Evolutionary conservation across 352 stramenopile genomes (phyloP).

Genomic region (Blastocystis sp.): DNA sequence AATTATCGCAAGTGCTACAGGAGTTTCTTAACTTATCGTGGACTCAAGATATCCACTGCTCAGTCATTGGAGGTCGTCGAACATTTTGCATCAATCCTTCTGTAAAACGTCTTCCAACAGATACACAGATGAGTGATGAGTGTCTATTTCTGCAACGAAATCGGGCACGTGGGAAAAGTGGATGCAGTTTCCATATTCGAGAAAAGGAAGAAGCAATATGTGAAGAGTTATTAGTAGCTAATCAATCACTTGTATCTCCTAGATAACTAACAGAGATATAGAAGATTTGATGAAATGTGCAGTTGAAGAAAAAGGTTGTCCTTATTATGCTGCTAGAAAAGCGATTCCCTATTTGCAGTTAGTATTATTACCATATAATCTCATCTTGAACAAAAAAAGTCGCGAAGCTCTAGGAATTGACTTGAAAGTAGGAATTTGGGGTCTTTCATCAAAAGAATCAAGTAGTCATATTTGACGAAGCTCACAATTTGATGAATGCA

Average conservation of each 20-base stretch:
- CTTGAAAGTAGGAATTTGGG: constrained; percentile 74
- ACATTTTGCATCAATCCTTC: constrained; percentile 71
- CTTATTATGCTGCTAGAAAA: constrained; percentile 89
- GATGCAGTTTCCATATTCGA: neutral
- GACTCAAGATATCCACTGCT: constrained; percentile 66
- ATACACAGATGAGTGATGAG: constrained; percentile 70
- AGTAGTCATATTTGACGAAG: constrained; percentile 95
- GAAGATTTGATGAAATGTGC: constrained; percentile 86
- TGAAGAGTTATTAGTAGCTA: constrained; percentile 59
- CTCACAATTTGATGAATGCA: constrained; percentile 94
- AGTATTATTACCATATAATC: constrained; percentile 77
- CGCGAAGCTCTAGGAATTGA: constrained; percentile 79
- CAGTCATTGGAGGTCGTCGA: constrained; percentile 70
- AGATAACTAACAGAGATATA: constrained; percentile 76
- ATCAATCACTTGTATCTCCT: neutral
- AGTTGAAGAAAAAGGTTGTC: constrained; percentile 81
- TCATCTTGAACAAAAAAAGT: constrained; percentile 81
- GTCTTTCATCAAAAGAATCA: constrained; percentile 75
- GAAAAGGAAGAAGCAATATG: neutral
- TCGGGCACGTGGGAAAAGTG: neutral
- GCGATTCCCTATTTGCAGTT: constrained; percentile 79
- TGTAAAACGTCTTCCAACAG: constrained; percentile 65
- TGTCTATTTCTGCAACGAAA: constrained; percentile 71
- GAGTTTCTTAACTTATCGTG: constrained; percentile 71
- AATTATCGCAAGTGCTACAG: constrained; percentile 75